These are phyloP conservation scores for Andrographis paniculata DNA, from an alignment of 305 asterid genomes.

Conservation along the genomic window DNA sequence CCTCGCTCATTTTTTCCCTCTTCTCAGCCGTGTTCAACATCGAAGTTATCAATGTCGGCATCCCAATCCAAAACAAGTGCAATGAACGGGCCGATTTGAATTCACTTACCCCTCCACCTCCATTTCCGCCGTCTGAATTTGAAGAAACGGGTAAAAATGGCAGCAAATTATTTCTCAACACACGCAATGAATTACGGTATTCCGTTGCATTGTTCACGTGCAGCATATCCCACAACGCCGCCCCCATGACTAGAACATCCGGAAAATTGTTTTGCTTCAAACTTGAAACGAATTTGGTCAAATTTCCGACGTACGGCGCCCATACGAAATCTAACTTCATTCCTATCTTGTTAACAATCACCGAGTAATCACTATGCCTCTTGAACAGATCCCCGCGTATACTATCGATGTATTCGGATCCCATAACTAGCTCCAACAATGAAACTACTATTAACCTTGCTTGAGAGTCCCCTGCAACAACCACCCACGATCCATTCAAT, in stretches of 20 bases:
- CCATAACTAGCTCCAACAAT: slow-evolving; percentile 59
- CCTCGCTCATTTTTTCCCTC: slow-evolving; percentile 54
- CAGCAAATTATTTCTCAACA: slow-evolving; percentile 43
- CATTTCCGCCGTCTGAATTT: slow-evolving; percentile 23
- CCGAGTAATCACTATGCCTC: slow-evolving; percentile 82
- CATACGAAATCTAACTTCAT: slow-evolving; percentile 82
- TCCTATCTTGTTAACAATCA: slow-evolving; percentile 54
- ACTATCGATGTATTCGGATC: slow-evolving; percentile 41
- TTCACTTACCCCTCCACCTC: slow-evolving; percentile 22
- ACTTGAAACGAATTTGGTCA: slow-evolving; percentile 40
- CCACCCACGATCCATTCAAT: slow-evolving; percentile 91
- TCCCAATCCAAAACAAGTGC: slow-evolving; percentile 84
- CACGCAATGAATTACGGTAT: slow-evolving; percentile 41
- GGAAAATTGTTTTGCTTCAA: slow-evolving; percentile 42
- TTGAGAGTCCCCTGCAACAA: slow-evolving; percentile 87
- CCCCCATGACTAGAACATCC: slow-evolving; percentile 77
- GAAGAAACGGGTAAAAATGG: slow-evolving; percentile 55
- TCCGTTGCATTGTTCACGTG: slow-evolving; percentile 55
- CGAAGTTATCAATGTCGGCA: slow-evolving; percentile 66
- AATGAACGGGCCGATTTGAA: slow-evolving; percentile 28
- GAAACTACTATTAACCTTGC: slow-evolving; percentile 76
- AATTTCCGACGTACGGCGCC: slow-evolving; percentile 72
- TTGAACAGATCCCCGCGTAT: slow-evolving; percentile 67
- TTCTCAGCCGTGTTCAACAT: slow-evolving; percentile 67
- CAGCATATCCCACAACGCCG: slow-evolving; percentile 91